Evolutionary conservation across 768 basidiomycete genomes (phyloP), one percentile per base, ranked within the genome.

Genomic region (Termitomyces sp.): DNA sequence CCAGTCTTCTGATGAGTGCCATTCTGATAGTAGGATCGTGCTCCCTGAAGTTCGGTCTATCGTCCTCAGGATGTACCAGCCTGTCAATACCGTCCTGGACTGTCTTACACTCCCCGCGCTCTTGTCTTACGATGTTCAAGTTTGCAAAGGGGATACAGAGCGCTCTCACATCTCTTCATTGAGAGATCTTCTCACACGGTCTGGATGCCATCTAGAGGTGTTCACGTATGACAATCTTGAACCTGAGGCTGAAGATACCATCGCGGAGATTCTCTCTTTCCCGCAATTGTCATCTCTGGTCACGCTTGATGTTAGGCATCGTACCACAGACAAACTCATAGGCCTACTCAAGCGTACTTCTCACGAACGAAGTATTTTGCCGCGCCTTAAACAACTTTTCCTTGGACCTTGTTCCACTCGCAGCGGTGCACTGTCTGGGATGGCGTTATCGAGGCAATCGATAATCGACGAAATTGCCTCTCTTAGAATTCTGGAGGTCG

Each of bases 21-120:
- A 25, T 46, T 7, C 49, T 12, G 45, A 36, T 8, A 12, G 12
- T 10, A n/a, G 8, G 1, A 53, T 60, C n/a, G 10, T 50, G 11
- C 48, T 65, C 17, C 57, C 60, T 3, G 10, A 29, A 11, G 45
- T 65, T 4, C 60, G 31, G 29, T 38, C 47, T n/a, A 55, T 65
- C 17, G 43, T 55, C 8, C 54, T 65, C 12, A 45, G 20, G 6
- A 46, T 62, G 58, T 9, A 53, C 4, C 32, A 47, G 3, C 40
- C 64, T 20, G 36, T 56, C 32, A 42, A 42, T 40, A 20, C 45
- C 3, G 52, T 65, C 32, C 55, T 65, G 9, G 53, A 60, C 36
- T 55, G 34, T 20, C 60, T 65, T 5, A 62, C 46, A 29, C 58
- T 65, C 7, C 64, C 64, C 10, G 45, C 57, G 25, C 54, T 65